A percentile compares a stretch with the other conserved stretches of the same genome.
phyloP scores from a whole-genome alignment of 2,329 filamentous ascomycete genomes.

The Trichoderma cornu-damae region DNA sequence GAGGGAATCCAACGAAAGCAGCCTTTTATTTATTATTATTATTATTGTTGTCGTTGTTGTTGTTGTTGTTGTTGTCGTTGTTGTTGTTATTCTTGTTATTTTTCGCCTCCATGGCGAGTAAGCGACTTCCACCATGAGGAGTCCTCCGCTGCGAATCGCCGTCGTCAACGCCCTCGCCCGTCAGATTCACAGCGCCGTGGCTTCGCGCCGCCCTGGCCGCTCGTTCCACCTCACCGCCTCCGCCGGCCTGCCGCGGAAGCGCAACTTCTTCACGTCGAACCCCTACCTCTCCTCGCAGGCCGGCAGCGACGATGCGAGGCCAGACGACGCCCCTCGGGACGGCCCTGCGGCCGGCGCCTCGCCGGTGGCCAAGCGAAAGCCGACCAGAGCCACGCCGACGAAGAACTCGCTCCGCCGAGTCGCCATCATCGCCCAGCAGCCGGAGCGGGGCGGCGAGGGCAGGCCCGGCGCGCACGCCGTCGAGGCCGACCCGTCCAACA shows the following conservation, averaged over 20 bases:
- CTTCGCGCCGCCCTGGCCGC: slow-evolving; percentile 29
- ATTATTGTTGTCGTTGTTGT: no score
- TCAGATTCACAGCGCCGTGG: slow-evolving; percentile 28
- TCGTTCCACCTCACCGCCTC: slow-evolving; percentile 45
- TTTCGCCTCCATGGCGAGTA: not conserved
- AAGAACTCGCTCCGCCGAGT: slow-evolving; percentile 79
- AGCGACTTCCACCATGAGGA: slow-evolving; percentile 28
- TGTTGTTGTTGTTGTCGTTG: no score
- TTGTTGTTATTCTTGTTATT: not conserved
- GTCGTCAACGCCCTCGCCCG: slow-evolving; percentile 29
- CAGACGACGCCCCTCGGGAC: slow-evolving; percentile 21
- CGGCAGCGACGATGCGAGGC: slow-evolving; percentile 19
- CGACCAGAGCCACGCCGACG: slow-evolving; percentile 41
- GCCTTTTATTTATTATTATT: no score
- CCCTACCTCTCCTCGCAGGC: slow-evolving; percentile 43
- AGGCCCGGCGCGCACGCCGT: slow-evolving; percentile 25
- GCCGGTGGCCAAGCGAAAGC: slow-evolving; percentile 42
- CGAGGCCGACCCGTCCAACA: slow-evolving; percentile 37
- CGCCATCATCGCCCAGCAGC: slow-evolving; percentile 74
- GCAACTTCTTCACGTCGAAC: slow-evolving; percentile 63
- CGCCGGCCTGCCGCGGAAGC: slow-evolving; percentile 47
- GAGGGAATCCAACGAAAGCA: no score
- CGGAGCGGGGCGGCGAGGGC: slow-evolving; percentile 36
- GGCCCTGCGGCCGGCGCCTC: slow-evolving; percentile 16
- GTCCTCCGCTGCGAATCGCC: slow-evolving; percentile 31